phyloP scores from a whole-genome alignment of 2,329 filamentous ascomycete genomes.

The Cucurbitaria berberidis region DNA sequence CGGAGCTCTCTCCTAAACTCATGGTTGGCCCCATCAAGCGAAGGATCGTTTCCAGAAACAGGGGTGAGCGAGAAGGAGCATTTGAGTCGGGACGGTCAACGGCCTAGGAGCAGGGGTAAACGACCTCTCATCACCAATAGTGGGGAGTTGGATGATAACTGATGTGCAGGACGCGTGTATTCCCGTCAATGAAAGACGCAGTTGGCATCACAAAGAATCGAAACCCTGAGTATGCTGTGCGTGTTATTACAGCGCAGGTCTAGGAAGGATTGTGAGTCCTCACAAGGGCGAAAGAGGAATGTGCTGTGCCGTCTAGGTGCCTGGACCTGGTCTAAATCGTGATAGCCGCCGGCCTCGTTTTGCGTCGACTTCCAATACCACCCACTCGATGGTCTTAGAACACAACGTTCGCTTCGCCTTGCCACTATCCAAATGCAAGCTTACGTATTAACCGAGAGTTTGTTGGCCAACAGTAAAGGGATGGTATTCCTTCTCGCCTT shows the following conservation, averaged over 20 bases:
- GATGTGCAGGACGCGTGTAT: background rate
- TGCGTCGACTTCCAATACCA: no score
- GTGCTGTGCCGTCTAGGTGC: background rate
- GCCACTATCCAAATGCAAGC: background rate
- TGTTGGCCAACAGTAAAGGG: background rate
- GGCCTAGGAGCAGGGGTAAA: conserved; percentile 11
- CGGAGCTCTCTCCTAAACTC: background rate
- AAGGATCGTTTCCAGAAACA: conserved; percentile 14
- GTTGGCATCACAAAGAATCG: background rate
- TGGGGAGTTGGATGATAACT: background rate
- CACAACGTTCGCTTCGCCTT: background rate
- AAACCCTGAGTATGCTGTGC: background rate
- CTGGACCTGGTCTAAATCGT: background rate
- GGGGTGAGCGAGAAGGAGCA: conserved; percentile 18
- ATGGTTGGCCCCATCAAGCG: background rate
- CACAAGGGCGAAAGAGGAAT: no score
- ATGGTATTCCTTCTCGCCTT: background rate
- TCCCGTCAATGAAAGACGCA: background rate
- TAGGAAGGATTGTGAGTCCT: no score
- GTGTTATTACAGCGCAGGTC: no score
- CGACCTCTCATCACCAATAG: conserved; percentile 1
- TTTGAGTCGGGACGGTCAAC: conserved; percentile 2
- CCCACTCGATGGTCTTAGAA: background rate
- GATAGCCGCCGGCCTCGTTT: background rate
- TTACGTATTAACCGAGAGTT: background rate